Base-by-base conservation (phyloP, 768 basidiomycete genomes). In the Mrakia gelida region DNA sequence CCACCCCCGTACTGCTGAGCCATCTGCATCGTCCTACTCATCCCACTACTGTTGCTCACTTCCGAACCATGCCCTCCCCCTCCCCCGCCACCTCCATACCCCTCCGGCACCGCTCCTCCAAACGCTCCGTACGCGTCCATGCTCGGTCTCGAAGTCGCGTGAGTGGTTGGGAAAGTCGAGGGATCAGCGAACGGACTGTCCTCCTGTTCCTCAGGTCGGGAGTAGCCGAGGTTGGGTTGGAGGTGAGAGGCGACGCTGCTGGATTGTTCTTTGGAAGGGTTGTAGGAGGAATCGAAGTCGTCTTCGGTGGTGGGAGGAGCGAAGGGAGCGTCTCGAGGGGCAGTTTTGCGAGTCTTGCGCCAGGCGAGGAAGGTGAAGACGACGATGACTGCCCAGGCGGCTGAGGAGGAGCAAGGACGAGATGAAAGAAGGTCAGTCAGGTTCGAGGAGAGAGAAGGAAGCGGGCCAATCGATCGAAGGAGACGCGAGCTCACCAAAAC, bases 71-170 rank as follows among this genome's bases (percentile, higher is more conserved):
- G 54, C 45, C 45, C 21, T 38, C 32, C 63, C 32, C 45, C 45
- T 23, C 41, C 76, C 1, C 87, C 63, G 34, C 45, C 45, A 23
- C 41, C 76, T 6, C 87, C 89, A 80, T 91, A 94, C 32, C 92
- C 93, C 76, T 87, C 89, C 1, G 94, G 93, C 0, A 92, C 89
- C 59, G 93, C 92, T 81, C 95, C 94, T 0, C 91, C 91, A 85
- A 95, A 96, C 34, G 93, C 94, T 68, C 94, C 94, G 81, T 95
- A 95, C 23, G 90, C 89, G 81, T 95, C 94, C 85, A 95, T 89
- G 80, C 91, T 93, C 11, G 89, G 45, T 26, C 75, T 34, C 30
- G 52, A 34, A 4, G 32, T 16, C 6, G 45, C 71, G 49, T 71
- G n/a, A 90, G 56, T 92, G 87, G 15, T 71, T 32, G 34, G 71